phyloP scores from a whole-genome alignment of 1,284 basidiomycete species.

The Chiua sp. region DNA sequence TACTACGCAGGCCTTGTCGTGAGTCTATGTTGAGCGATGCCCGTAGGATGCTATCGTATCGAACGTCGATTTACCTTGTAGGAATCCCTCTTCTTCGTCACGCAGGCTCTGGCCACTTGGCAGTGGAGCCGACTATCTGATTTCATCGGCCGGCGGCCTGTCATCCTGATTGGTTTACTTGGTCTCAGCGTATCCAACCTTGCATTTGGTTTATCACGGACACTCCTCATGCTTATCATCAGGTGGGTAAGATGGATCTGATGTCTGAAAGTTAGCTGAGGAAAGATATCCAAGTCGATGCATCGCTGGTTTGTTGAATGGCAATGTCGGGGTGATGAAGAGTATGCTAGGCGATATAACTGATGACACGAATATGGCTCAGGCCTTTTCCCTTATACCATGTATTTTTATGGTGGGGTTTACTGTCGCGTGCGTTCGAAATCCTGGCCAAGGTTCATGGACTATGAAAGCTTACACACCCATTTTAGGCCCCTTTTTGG shows the following conservation, averaged over 20 bases:
- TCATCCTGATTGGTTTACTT: conserved; percentile 67
- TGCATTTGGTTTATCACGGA: conserved; percentile 72
- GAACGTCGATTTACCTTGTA: conserved; percentile 27
- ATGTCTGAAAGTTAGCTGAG: conserved; percentile 2
- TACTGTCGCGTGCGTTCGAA: conserved; percentile 29
- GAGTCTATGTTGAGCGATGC: conserved; percentile 8
- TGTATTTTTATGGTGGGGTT: conserved; percentile 26
- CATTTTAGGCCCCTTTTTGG: conserved; percentile 37
- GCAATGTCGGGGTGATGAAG: conserved; percentile 25
- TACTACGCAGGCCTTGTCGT: conserved; percentile 73
- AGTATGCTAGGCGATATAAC: conserved; percentile 53
- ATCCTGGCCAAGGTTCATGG: background rate
- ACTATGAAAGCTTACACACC: conserved; percentile 60
- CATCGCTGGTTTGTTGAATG: conserved; percentile 41
- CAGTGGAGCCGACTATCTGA: conserved; percentile 79
- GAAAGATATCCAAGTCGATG: conserved; percentile 28
- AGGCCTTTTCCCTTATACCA: conserved; percentile 27
- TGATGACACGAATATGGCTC: conserved; percentile 41
- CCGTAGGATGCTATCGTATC: background rate
- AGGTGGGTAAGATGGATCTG: conserved; percentile 44
- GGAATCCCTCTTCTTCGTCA: conserved; percentile 75
- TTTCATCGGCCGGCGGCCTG: conserved; percentile 70
- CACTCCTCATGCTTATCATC: conserved; percentile 64
- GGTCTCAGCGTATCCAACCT: conserved; percentile 73
- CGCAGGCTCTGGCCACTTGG: conserved; percentile 71